Conservation (phyloP, 441 rosid species). For the Eutrema salsugineum region DNA sequence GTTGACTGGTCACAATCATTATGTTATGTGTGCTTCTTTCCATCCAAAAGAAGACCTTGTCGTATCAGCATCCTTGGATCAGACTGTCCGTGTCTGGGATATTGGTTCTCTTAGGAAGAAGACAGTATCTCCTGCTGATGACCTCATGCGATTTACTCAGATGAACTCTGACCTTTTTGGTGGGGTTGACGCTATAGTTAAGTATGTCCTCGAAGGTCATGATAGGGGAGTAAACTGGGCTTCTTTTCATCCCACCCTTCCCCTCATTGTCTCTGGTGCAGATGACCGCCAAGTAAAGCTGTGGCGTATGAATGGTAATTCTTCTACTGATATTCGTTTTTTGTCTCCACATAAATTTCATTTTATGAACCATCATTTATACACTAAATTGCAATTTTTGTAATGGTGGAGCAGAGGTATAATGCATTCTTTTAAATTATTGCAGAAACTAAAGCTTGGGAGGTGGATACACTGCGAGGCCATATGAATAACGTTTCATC, state of each 20-base stretch:
- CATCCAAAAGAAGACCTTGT: slow-evolving; percentile 93
- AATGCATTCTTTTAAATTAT: neutral
- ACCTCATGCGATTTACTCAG: slow-evolving; percentile 72
- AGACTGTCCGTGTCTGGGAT: slow-evolving; percentile 96
- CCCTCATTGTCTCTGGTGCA: slow-evolving; percentile 89
- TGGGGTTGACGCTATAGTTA: slow-evolving; percentile 85
- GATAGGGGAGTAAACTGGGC: slow-evolving; percentile 98
- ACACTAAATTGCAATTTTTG: neutral
- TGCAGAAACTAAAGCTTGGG: slow-evolving; percentile 97
- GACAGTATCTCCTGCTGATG: slow-evolving; percentile 86
- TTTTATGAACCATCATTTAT: neutral
- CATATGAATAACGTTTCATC: slow-evolving; percentile 92
- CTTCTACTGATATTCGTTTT: neutral
- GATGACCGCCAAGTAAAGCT: slow-evolving; percentile 91
- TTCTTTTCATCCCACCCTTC: slow-evolving; percentile 85
- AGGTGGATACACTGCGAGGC: slow-evolving; percentile 88
- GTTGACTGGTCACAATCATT: slow-evolving; percentile 85
- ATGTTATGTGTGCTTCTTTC: slow-evolving; percentile 95
- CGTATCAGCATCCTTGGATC: slow-evolving; percentile 89
- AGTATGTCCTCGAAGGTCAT: slow-evolving; percentile 94
- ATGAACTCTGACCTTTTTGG: slow-evolving; percentile 90
- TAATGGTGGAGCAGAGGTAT: neutral
- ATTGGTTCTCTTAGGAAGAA: slow-evolving; percentile 85
- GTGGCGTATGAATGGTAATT: slow-evolving; percentile 89
- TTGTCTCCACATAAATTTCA: neutral